Base-by-base conservation (phyloP, 1,284 basidiomycete genomes). In the Fomitopsis schrenkii region DNA sequence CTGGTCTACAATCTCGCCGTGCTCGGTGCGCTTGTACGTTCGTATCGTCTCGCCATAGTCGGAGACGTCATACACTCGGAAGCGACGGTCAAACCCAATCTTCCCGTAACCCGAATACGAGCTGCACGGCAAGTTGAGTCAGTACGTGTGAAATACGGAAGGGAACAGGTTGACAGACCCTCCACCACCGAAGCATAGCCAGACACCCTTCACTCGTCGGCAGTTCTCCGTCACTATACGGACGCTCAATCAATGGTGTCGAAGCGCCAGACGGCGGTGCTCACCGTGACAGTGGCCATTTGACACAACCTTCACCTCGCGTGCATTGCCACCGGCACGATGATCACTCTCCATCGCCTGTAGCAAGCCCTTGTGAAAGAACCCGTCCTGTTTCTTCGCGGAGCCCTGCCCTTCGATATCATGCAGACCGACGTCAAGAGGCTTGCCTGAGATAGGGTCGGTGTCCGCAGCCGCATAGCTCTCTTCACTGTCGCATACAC, bases 101-200 rank as follows among this genome's bases (percentile, higher is more conserved):
- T 85, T 86, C 15, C 93, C 86, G 69, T 96, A 97, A 15, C 91
- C 94, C 28, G 91, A 90, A 70, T 91, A 97, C 9, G 90, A 93
- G 5, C 89, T 90, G 62, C 26, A 35, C 17, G 30, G 8, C n/a
- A 19, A 15, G 19, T 56, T 8, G 60, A 55, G 33, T 52, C 36
- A 28, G 56, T 17, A 40, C 14, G 14, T 6, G 50, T 22, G 19
- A 52, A 46, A 61, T 53, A n/a, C 28, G 7, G 15, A 44, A 40
- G 28, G 62, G 4, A 59, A 41, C 17, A n/a, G 35, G 55, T 17
- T 38, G 8, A 77, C 84, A 70, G 68, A 88, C 77, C 91, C 88
- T 68, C 95, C 96, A 33, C 96, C 96, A 26, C 93, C 93, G 72
- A 99, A 99, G 77, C 96, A 98, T 67, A 92, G 80, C 96, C 97